Conservation (phyloP, 345 rosid genomes). For the Aquilaria sinensis region DNA sequence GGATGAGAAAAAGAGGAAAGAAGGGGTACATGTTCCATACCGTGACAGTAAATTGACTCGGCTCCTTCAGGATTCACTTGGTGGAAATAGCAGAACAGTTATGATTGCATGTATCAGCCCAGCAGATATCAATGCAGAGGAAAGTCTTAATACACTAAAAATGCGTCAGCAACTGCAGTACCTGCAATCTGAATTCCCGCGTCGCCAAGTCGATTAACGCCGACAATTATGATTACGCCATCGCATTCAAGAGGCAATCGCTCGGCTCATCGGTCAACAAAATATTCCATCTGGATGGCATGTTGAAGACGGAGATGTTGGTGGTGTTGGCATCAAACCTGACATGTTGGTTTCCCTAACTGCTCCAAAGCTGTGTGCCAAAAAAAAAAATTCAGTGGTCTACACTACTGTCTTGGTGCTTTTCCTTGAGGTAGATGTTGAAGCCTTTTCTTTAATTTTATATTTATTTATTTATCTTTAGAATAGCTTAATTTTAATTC, state of each 20-base stretch:
- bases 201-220: too few relatives aligned
- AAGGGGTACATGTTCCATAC: constrained; percentile 89
- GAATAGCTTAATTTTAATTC: too few relatives aligned
- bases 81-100: constrained; percentile 97
- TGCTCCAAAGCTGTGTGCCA: constrained; percentile 88
- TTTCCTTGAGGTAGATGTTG: too few relatives aligned
- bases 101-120: constrained; percentile 99
- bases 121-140: constrained; percentile 98
- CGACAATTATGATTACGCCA: too few relatives aligned
- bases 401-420: constrained; percentile 87
- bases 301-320: constrained; percentile 81
- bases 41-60: constrained; percentile 98
- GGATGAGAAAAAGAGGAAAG: constrained; percentile 96
- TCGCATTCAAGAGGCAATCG: too few relatives aligned
- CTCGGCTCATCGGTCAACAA: too few relatives aligned
- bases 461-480: too few relatives aligned
- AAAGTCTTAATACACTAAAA: constrained; percentile 88
- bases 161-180: constrained; percentile 94
- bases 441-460: too few relatives aligned
- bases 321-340: constrained; percentile 75
- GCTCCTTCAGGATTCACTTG: constrained; percentile 99
- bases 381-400: constrained; percentile 50
- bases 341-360: constrained; percentile 99
- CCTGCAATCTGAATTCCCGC: constrained; percentile 68
- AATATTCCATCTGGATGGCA: constrained; percentile 99